Base-by-base conservation (phyloP, 2,329 filamentous ascomycete species). In the Geosmithia morbida region DNA sequence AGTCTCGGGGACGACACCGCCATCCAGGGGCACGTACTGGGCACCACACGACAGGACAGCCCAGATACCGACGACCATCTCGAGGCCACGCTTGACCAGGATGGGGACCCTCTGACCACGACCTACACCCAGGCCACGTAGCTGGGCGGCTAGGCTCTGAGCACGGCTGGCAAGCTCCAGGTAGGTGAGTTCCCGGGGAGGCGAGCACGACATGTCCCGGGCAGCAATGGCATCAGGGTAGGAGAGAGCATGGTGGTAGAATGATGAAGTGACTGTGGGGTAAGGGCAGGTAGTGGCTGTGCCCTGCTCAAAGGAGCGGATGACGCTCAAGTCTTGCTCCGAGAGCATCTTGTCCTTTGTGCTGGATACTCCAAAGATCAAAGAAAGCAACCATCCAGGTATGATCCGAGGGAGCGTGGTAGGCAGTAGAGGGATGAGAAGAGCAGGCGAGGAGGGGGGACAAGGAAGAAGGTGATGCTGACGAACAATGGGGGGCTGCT, bases 21-120 rank as follows among this genome's bases (percentile, higher is more conserved):
- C 75, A 50, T 81, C 77, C 2, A 80, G 64, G 2, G 76, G 76
- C 5, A 79, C 66, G 54, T 80, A 80, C 52, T 80, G 75, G 14
- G 70, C 75, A 18, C 75, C 75, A 44, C 70, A 70, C 48, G 74
- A 74, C 33, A 80, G 60, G 17, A 78, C 64, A 2, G 73, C 75
- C 48, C 75, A 63, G 45, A 79, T 77, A 18, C 70, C 74, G 45
- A 77, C 65, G 7, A 78, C 60, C 72, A 79, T 76, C 51, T 75
- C 72, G 44, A 75, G 59, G 40, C 73, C 70, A 14, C 75, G 66
- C 49, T 70, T 71, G 48, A 71, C 69, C n/a, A 79, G 66, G 22
- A 79, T 63, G n/a, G 71, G 72, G 6, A 78, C 64, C 39, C 70
- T 62, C 52, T 75, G 68, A 6, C 64, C 61, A 20, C 67, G 66